Percentiles rank a stretch among this genome's conserved stretches.
phyloP scores from a whole-genome alignment of 1,284 basidiomycete genomes.

The Puccinia novopanici region DNA sequence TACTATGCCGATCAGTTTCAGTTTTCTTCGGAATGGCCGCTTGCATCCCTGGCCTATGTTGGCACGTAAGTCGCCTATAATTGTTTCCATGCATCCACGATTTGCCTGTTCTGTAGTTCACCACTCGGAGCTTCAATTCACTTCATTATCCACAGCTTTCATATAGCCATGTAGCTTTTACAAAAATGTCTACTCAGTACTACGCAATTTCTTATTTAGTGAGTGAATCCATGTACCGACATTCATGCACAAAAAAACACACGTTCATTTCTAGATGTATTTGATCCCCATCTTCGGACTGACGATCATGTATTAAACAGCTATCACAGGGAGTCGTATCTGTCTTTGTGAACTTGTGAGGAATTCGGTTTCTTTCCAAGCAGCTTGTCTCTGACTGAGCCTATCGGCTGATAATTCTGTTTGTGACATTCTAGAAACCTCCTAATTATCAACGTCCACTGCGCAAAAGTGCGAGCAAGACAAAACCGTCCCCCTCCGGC shows the following conservation, averaged over 20 bases:
- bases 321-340: constrained; percentile 13
- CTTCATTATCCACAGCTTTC: neutral
- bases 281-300: neutral
- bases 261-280: neutral
- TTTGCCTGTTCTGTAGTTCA: neutral
- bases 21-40: constrained; percentile 11
- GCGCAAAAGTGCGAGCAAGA: neutral
- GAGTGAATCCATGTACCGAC: neutral
- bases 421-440: neutral
- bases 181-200: neutral
- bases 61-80: constrained; percentile 7
- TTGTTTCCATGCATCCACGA: neutral
- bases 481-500: neutral
- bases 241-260: neutral
- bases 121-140: neutral
- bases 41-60: neutral
- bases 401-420: neutral
- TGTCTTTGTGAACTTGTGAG: constrained; percentile 14
- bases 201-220: neutral
- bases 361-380: neutral
- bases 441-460: constrained; percentile 1
- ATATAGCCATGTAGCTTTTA: constrained; percentile 1
- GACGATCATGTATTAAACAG: neutral
- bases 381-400: neutral
- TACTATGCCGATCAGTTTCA: constrained; percentile 10